A percentile compares a stretch with the other conserved stretches of the same genome.
Conservation (phyloP, 2,329 filamentous ascomycete species). For the Cladobotryum mycophilum region DNA sequence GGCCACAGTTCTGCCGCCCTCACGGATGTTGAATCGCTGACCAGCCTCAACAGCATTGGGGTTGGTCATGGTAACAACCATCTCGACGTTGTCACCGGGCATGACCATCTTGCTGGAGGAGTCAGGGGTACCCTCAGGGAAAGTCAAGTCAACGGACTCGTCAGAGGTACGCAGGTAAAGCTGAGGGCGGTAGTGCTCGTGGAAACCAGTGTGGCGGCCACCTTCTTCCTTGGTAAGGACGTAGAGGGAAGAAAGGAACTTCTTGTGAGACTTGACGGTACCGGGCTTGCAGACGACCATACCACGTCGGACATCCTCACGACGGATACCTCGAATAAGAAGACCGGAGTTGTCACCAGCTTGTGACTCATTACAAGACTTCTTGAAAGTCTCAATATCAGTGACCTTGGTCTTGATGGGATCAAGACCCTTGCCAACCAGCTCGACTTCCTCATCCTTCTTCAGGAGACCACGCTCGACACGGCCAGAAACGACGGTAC, state of each 20-base stretch:
- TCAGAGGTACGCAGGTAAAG: slow-evolving; percentile 92
- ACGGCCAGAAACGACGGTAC: slow-evolving; percentile 93
- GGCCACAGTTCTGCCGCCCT: slow-evolving; percentile 86
- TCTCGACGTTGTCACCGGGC: slow-evolving; percentile 98
- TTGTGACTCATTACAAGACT: slow-evolving; percentile 93
- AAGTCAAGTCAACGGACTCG: slow-evolving; percentile 70
- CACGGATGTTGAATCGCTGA: slow-evolving; percentile 96
- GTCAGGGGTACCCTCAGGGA: slow-evolving; percentile 78
- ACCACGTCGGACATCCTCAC: slow-evolving; percentile 88
- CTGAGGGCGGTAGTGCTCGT: slow-evolving; percentile 93
- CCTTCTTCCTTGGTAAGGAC: slow-evolving; percentile 97
- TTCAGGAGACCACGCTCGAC: slow-evolving; percentile 93
- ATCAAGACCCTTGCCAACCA: slow-evolving; percentile 76
- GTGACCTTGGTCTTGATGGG: slow-evolving; percentile 98
- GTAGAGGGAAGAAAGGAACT: slow-evolving; percentile 95
- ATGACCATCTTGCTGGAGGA: slow-evolving; percentile 74
- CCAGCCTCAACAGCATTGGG: slow-evolving; percentile 84
- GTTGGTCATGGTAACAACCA: slow-evolving; percentile 79
- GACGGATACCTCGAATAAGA: slow-evolving; percentile 88
- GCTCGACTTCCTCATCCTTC: slow-evolving; percentile 90
- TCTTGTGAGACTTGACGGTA: slow-evolving; percentile 75
- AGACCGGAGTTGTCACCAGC: slow-evolving; percentile 98
- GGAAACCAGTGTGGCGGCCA: slow-evolving; percentile 93
- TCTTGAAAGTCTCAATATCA: slow-evolving; percentile 99
- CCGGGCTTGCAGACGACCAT: slow-evolving; percentile 90